These are phyloP conservation scores for Rosa multiflora DNA, from an alignment of 306 rosid species.

Conservation along the genomic window DNA sequence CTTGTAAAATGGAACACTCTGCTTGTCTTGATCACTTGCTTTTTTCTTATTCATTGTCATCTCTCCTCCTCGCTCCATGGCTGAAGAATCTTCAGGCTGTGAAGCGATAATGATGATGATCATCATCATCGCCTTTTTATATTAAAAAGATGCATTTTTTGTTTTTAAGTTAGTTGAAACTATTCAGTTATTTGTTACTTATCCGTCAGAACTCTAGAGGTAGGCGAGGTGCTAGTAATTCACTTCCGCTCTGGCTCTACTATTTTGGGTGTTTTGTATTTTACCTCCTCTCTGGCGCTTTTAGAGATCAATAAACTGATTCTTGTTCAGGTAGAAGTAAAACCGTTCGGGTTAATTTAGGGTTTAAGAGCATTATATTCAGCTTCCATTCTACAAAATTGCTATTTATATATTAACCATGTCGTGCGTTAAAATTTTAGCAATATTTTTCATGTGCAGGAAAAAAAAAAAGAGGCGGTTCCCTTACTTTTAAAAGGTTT, in stretches of 20 bases:
- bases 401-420: no score
- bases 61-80: background rate
- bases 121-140: background rate
- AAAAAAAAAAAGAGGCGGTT: no score
- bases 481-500: no score
- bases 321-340: no score
- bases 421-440: no score
- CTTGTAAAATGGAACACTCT: conserved; percentile 54
- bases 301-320: no score
- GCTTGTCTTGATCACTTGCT: conserved; percentile 5
- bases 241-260: background rate
- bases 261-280: background rate
- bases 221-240: background rate
- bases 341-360: no score
- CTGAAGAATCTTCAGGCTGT: background rate
- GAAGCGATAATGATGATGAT: background rate
- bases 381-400: no score
- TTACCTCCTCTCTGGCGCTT: no score
- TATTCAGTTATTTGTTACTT: background rate
- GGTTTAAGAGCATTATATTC: no score
- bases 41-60: background rate
- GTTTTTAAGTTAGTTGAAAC: background rate
- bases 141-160: background rate
- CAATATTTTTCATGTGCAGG: no score
- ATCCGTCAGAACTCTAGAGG: background rate